Evolutionary conservation across 345 rosid genomes (phyloP), one percentile per base, ranked within the genome.

Genomic region (Bretschneidera sinensis): DNA sequence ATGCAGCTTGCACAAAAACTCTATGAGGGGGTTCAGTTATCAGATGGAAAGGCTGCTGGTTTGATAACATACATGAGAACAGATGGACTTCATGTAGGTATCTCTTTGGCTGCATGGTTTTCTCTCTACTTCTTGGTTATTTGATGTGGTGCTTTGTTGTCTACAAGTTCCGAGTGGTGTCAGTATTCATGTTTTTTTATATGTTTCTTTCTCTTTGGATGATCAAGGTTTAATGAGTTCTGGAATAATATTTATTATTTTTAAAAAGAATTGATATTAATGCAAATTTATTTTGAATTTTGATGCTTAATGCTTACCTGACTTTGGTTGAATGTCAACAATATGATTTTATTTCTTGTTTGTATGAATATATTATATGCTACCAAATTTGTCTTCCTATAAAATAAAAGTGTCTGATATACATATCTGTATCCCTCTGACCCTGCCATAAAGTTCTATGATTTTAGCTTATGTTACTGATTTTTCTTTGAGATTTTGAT

Each of bases 1-100:
- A 33, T 83, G 76, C 92, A 94, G 99, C 81, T 90, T 63, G 97
- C 99, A 33, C 97, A 94, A 74, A 88, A 86, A 74, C 92, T 94
- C 19, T 94, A 94, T 61, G 99, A 94, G 78, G 99, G 99, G 51
- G 74, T 94, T 74, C 85, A 81, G 48, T 70, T 94, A 48, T 71
- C 85, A 18, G 83, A 86, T 65, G 88, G 87, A 65, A 72, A 77
- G 78, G 83, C 87, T 65, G 79, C 80, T 23, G 99, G 99, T 61
- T 74, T 94, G 76, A 88, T 94, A 74, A 94, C 99, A 57, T 94
- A 94, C 78, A 79, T 76, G 85, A 81, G 99, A 74, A 90, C 99
- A 15, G 99, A 94, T 79, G 95, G 99, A 64, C 74, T 94, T 48
- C 99, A 88, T 83, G 99, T 94, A 78, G 59, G 96, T 82, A 57